Evolutionary conservation across 257 asterid species (phyloP).

Genomic region (Nicotiana paniculata): DNA sequence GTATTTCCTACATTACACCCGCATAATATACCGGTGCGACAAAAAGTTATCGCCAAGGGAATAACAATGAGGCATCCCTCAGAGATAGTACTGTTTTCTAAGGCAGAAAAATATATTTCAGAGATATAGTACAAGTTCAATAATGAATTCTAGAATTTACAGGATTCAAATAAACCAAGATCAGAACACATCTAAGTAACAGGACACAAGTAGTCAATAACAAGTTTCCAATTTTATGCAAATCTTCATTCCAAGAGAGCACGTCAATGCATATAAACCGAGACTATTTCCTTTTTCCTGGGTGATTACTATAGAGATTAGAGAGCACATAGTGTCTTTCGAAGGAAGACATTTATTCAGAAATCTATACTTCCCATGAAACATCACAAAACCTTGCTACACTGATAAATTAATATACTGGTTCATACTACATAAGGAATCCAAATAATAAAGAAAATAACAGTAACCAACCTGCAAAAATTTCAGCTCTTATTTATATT

Average conservation of each 20-base stretch:
- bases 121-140: background rate
- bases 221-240: background rate
- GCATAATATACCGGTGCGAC: background rate
- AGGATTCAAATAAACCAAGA: background rate
- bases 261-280: background rate
- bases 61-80: background rate
- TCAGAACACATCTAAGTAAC: background rate
- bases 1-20: background rate
- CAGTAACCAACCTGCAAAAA: background rate
- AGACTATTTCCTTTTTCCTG: background rate
- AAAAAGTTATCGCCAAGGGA: background rate
- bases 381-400: background rate
- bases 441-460: background rate
- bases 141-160: background rate
- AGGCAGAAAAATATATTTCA: background rate
- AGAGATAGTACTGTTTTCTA: background rate
- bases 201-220: background rate
- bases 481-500: slow-evolving; percentile 42
- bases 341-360: background rate
- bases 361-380: background rate
- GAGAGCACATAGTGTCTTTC: background rate
- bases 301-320: background rate
- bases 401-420: background rate
- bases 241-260: background rate
- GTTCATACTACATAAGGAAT: background rate